Conservation (phyloP, 2,329 filamentous ascomycete species). For the Grosmannia huntii region DNA sequence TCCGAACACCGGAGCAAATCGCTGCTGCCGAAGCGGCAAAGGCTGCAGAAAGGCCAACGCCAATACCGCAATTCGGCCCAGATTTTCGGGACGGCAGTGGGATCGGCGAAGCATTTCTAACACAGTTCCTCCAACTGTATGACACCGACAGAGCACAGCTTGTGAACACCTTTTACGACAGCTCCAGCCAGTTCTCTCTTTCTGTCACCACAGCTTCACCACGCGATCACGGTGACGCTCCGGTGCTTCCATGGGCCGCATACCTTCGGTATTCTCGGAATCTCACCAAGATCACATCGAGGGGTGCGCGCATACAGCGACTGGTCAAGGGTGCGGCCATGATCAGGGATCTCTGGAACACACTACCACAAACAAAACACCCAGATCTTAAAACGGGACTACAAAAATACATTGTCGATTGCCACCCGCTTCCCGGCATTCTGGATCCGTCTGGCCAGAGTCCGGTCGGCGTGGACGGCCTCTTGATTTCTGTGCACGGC, state of each 20-base stretch:
- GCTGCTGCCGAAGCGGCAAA: constrained; percentile 39
- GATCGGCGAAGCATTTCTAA: constrained; percentile 64
- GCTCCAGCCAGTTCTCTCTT: constrained; percentile 60
- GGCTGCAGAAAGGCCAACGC: constrained; percentile 27
- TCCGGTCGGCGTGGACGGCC: constrained; percentile 57
- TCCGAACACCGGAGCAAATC: constrained; percentile 61
- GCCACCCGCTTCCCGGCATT: constrained; percentile 59
- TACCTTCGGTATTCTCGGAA: constrained; percentile 75
- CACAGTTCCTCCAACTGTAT: constrained; percentile 60
- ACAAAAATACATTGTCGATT: constrained; percentile 72
- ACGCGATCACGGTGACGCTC: constrained; percentile 27
- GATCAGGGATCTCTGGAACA: constrained; percentile 57
- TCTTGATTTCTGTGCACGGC: constrained; percentile 68
- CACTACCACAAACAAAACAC: constrained; percentile 61
- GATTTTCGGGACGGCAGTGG: constrained; percentile 63
- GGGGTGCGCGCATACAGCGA: constrained; percentile 44
- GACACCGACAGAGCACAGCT: constrained; percentile 58
- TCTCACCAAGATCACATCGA: constrained; percentile 53
- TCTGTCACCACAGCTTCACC: constrained; percentile 52
- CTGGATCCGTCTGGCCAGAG: constrained; percentile 55
- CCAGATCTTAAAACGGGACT: constrained; percentile 54
- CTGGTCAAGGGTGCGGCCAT: constrained; percentile 49
- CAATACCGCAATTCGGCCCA: constrained; percentile 50
- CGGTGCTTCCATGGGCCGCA: constrained; percentile 50
- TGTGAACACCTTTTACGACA: constrained; percentile 59